Percentiles rank a stretch among this genome's conserved stretches.
These are phyloP conservation scores for Hymenochaete sp. DNA, from an alignment of 1,284 basidiomycete genomes.

Conservation along the genomic window DNA sequence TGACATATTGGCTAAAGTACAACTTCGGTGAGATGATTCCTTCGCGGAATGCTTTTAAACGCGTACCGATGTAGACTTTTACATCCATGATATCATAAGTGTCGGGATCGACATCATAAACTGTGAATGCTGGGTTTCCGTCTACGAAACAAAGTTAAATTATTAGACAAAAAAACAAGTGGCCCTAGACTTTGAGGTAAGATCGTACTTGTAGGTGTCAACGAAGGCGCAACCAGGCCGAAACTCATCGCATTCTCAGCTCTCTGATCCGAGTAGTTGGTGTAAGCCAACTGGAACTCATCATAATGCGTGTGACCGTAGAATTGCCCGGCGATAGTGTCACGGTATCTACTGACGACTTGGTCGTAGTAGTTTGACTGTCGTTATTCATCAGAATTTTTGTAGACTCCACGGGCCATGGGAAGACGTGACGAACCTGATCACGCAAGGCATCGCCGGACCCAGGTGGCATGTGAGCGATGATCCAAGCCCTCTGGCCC, in stretches of 20 bases:
- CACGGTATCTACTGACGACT: conserved; percentile 46
- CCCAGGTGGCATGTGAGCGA: conserved; percentile 45
- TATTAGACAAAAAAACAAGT: background rate
- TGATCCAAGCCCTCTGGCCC: conserved; percentile 45
- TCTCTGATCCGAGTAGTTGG: conserved; percentile 40
- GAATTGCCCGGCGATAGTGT: conserved; percentile 46
- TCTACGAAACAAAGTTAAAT: conserved; percentile 23
- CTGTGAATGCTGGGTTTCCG: conserved; percentile 43
- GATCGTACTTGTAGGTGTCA: conserved; percentile 43
- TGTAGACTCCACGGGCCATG: conserved; percentile 18
- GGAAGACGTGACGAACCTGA: conserved; percentile 29
- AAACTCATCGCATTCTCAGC: conserved; percentile 43
- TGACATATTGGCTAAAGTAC: conserved; percentile 27
- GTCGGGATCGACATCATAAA: conserved; percentile 46
- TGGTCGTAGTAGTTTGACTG: conserved; percentile 52
- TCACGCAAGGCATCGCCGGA: conserved; percentile 36
- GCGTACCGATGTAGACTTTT: conserved; percentile 34
- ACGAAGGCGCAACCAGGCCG: conserved; percentile 41
- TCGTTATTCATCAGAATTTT: background rate
- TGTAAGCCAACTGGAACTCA: conserved; percentile 51
- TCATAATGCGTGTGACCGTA: conserved; percentile 43
- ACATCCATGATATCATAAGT: conserved; percentile 46
- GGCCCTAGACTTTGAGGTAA: background rate
- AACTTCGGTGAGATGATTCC: conserved; percentile 4
- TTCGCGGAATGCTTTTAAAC: background rate